phyloP scores from a whole-genome alignment of 2,329 filamentous ascomycete genomes.

The Cordyceps cicadae region DNA sequence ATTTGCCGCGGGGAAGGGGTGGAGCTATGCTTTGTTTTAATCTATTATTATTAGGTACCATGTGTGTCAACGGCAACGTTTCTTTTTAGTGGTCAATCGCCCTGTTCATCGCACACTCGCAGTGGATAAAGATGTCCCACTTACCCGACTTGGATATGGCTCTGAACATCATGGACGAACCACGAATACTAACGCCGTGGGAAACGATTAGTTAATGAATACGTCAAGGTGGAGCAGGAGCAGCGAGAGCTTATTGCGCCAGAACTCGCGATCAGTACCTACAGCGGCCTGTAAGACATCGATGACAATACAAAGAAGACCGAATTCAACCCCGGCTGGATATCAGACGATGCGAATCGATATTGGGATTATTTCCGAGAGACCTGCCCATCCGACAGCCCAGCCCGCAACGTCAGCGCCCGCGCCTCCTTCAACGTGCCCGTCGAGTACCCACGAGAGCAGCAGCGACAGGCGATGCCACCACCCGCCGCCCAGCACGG shows the following conservation, averaged over 20 bases:
- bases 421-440: conserved; percentile 24
- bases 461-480: neutral
- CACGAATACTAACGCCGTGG: conserved; percentile 43
- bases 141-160: conserved; percentile 48
- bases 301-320: conserved; percentile 14
- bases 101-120: too few relatives aligned
- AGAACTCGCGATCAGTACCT: conserved; percentile 32
- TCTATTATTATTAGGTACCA: too few relatives aligned
- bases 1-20: too few relatives aligned
- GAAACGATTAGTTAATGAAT: conserved; percentile 38
- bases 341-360: conserved; percentile 26
- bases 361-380: conserved; percentile 43
- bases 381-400: conserved; percentile 41
- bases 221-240: neutral
- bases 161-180: conserved; percentile 44
- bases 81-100: too few relatives aligned
- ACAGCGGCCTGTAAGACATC: conserved; percentile 24
- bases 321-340: conserved; percentile 33
- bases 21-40: too few relatives aligned
- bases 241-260: conserved; percentile 25
- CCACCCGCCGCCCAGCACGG: conserved; percentile 26
- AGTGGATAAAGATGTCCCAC: conserved; percentile 20
- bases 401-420: conserved; percentile 26
- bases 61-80: too few relatives aligned
- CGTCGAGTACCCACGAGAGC: conserved; percentile 18